These are phyloP conservation scores for Carallia brachiata DNA, from an alignment of 345 rosid genomes.

Conservation along the genomic window DNA sequence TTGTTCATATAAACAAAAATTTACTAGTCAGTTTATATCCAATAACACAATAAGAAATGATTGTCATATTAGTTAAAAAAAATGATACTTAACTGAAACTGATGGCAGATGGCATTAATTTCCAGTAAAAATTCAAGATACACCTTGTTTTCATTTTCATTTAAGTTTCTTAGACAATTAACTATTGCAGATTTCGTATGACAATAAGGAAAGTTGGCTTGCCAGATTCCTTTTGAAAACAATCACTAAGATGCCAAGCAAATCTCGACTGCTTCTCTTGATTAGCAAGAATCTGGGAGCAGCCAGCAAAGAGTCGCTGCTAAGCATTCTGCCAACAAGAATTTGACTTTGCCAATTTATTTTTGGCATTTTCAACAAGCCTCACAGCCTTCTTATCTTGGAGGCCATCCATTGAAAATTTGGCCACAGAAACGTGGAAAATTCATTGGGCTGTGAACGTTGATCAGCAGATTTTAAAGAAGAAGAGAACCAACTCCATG, in stretches of 20 bases:
- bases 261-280: constrained; percentile 75
- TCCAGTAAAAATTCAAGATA: constrained; percentile 71
- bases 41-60: background rate
- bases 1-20: background rate
- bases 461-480: constrained; percentile 10
- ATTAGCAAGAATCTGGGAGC: constrained; percentile 53
- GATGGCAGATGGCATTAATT: constrained; percentile 80
- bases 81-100: constrained; percentile 54
- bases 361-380: constrained; percentile 48
- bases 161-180: constrained; percentile 51
- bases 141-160: constrained; percentile 50
- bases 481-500: constrained; percentile 63
- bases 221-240: constrained; percentile 71
- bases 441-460: background rate
- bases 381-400: constrained; percentile 41
- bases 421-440: constrained; percentile 30
- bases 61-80: background rate
- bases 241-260: constrained; percentile 81
- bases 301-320: constrained; percentile 54
- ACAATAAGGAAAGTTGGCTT: constrained; percentile 51
- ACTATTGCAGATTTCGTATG: constrained; percentile 43
- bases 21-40: background rate
- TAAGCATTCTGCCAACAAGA: constrained; percentile 79
- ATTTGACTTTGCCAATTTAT: constrained; percentile 43
- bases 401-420: constrained; percentile 60